Evolutionary conservation across 805 yeast genomes (phyloP).

Genomic region (Phaffomyces opuntiae): DNA sequence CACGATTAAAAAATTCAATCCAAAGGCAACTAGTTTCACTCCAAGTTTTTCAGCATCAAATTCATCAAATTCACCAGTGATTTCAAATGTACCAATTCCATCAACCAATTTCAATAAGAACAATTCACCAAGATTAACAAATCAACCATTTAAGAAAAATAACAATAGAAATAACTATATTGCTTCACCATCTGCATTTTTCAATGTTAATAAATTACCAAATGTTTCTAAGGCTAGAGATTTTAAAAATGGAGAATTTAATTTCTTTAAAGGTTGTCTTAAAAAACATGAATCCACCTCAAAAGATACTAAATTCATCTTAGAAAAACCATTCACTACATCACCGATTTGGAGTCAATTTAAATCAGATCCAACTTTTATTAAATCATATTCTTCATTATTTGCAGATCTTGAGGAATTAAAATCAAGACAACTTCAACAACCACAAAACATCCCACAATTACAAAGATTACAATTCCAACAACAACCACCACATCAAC

Average conservation of each 20-base stretch:
- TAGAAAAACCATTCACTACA: conserved; percentile 62
- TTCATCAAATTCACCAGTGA: conserved; percentile 8
- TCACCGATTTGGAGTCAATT: conserved; percentile 69
- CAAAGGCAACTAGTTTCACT: conserved; percentile 60
- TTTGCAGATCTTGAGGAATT: conserved; percentile 34
- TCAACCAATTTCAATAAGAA: not conserved
- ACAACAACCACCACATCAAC: conserved; percentile 4
- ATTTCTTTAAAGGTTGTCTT: conserved; percentile 23
- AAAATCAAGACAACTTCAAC: conserved; percentile 4
- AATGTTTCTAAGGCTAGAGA: conserved; percentile 19
- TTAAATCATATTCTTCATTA: conserved; percentile 45
- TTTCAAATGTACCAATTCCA: not conserved
- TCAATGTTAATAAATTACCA: conserved; percentile 20
- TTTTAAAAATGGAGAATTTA: conserved; percentile 18
- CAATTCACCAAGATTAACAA: conserved; percentile 19
- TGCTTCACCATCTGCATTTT: conserved; percentile 12
- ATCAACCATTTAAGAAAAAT: conserved; percentile 4
- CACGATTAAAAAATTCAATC: conserved; percentile 43
- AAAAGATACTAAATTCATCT: conserved; percentile 23
- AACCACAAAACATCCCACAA: not conserved
- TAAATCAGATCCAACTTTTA: conserved; percentile 26
- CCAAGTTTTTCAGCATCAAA: conserved; percentile 29
- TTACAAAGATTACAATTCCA: not conserved
- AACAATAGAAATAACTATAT: conserved; percentile 3
- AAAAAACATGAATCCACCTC: conserved; percentile 13